Evolutionary conservation across 2,329 filamentous ascomycete species (phyloP).

Genomic region (Scedosporium apiospermum): DNA sequence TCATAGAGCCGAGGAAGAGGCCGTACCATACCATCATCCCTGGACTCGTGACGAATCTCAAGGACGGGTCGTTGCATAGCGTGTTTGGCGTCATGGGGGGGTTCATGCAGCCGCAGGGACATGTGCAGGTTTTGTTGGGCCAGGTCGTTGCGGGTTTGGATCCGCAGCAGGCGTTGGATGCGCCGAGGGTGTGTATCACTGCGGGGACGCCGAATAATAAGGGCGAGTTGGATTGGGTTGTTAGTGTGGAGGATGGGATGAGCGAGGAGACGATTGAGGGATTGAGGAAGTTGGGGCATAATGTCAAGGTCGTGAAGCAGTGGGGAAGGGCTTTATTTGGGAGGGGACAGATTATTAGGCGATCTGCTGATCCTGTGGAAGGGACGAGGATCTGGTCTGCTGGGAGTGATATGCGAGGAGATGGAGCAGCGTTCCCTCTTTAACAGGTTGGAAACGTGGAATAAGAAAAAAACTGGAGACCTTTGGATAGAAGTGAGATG

Average conservation of each 20-base stretch:
- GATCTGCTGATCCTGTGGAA: constrained; percentile 60
- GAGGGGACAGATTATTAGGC: constrained; percentile 75
- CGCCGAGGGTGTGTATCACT: constrained; percentile 82
- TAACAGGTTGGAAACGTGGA: constrained; percentile 9
- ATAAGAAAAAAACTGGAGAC: not conserved
- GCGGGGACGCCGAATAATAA: constrained; percentile 57
- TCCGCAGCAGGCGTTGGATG: constrained; percentile 82
- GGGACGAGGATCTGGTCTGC: constrained; percentile 70
- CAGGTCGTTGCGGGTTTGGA: constrained; percentile 74
- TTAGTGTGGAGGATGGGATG: constrained; percentile 80
- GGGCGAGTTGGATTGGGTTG: constrained; percentile 49
- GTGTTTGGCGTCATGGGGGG: constrained; percentile 97
- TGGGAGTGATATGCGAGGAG: constrained; percentile 79
- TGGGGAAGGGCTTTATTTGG: constrained; percentile 65
- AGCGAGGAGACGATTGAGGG: constrained; percentile 55
- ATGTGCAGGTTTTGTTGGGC: constrained; percentile 85
- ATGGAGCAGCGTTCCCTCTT: constrained; percentile 58
- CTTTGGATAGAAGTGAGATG: not conserved
- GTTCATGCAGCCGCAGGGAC: constrained; percentile 97
- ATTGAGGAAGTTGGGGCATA: constrained; percentile 61
- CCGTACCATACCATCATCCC: constrained; percentile 99
- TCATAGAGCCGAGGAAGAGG: constrained; percentile 68
- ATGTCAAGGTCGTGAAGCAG: constrained; percentile 58
- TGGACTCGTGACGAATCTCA: constrained; percentile 70
- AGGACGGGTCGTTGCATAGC: constrained; percentile 66